Evolutionary conservation across 257 asterid genomes (phyloP).

Genomic region (Osmanthus fragrans): DNA sequence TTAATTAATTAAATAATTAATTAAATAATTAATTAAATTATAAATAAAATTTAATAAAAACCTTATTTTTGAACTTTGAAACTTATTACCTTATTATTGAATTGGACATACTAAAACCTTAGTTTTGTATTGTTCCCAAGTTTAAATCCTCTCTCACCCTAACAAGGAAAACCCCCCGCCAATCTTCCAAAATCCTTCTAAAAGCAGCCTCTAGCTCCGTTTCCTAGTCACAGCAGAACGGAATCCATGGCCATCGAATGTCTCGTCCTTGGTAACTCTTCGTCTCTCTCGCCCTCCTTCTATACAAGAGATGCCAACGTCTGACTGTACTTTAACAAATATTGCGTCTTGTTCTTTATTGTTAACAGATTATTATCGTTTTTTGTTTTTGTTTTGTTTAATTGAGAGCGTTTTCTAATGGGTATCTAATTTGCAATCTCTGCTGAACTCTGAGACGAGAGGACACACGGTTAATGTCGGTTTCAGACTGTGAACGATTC

Average conservation of each 20-base stretch:
- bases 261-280: slow-evolving; percentile 44
- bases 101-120: too few relatives aligned
- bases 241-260: slow-evolving; percentile 47
- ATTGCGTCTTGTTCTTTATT: not conserved
- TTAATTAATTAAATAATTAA: too few relatives aligned
- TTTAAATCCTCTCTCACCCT: too few relatives aligned
- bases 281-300: not conserved
- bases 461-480: not conserved
- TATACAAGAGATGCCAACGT: not conserved
- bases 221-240: not conserved
- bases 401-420: not conserved
- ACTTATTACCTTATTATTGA: too few relatives aligned
- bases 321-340: not conserved
- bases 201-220: too few relatives aligned
- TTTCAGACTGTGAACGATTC: not conserved
- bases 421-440: not conserved
- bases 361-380: not conserved
- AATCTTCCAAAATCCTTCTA: too few relatives aligned
- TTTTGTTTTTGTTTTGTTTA: not conserved
- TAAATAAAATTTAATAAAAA: too few relatives aligned
- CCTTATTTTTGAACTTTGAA: too few relatives aligned
- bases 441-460: not conserved
- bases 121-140: too few relatives aligned
- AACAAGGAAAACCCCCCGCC: too few relatives aligned
- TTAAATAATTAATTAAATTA: too few relatives aligned